phyloP scores from a whole-genome alignment of 495 filamentous ascomycete species.

The Astrothelium macrocarpum region DNA sequence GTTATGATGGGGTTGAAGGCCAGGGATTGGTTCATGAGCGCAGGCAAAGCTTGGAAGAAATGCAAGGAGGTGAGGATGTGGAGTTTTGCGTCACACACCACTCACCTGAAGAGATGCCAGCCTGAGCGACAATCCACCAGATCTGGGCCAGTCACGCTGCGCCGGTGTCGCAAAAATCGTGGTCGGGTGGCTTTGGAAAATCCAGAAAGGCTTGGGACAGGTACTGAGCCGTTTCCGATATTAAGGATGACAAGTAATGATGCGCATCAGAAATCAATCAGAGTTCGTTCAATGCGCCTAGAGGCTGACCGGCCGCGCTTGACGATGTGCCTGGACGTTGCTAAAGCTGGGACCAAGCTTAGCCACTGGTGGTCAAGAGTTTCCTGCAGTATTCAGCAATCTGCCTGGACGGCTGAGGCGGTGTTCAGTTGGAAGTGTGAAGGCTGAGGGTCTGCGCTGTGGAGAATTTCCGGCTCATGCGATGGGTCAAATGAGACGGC shows the following conservation, averaged over 20 bases:
- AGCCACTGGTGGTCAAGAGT: slow-evolving; percentile 5
- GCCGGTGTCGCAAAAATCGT: not conserved
- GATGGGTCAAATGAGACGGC: not conserved
- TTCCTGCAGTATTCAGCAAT: not conserved
- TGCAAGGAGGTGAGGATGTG: slow-evolving; percentile 1
- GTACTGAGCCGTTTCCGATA: not conserved
- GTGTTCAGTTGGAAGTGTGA: slow-evolving; percentile 1
- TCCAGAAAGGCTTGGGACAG: not conserved
- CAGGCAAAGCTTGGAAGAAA: not conserved
- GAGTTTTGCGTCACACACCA: slow-evolving; percentile 4
- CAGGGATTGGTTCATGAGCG: not conserved
- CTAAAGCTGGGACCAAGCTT: slow-evolving; percentile 5
- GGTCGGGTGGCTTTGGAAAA: not conserved
- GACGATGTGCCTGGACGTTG: not conserved
- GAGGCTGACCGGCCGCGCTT: not conserved
- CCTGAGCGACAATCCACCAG: not conserved
- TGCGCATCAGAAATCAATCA: not conserved
- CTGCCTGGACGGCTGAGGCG: slow-evolving; percentile 1
- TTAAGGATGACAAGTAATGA: not conserved
- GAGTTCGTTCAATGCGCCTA: not conserved
- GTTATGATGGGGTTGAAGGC: not conserved
- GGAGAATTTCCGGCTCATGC: not conserved
- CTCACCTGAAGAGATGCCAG: not conserved
- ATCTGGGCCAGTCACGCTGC: not conserved
- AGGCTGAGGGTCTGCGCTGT: not conserved